Conservation (phyloP, 306 rosid genomes). For the Chamaecrista fasciculata region DNA sequence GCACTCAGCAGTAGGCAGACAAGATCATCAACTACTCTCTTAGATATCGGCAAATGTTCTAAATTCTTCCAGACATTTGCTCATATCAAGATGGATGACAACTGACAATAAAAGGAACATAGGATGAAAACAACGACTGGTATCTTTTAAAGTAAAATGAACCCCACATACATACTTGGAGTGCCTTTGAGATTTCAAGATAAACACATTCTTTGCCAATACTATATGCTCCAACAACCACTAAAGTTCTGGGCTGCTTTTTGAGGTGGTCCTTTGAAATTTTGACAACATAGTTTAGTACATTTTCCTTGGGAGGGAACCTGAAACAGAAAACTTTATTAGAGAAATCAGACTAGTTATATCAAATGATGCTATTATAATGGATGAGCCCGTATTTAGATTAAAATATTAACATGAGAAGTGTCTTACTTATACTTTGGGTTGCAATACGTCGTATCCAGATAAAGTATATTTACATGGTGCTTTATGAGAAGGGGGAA, state of each 20-base stretch:
- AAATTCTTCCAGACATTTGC: background rate
- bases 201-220: constrained; percentile 65
- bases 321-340: constrained; percentile 37
- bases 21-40: background rate
- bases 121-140: background rate
- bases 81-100: constrained; percentile 13
- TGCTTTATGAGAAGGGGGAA: constrained; percentile 36
- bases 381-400: background rate
- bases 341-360: constrained; percentile 17
- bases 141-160: background rate
- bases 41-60: background rate
- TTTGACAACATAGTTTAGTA: constrained; percentile 49
- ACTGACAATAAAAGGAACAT: constrained; percentile 4
- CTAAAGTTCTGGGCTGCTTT: constrained; percentile 44
- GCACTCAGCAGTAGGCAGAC: background rate
- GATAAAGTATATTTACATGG: constrained; percentile 49
- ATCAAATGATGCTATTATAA: background rate
- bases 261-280: constrained; percentile 48
- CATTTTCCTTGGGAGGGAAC: constrained; percentile 52
- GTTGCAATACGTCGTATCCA: constrained; percentile 61
- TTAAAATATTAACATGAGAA: background rate
- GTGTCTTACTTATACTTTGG: constrained; percentile 49
- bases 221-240: constrained; percentile 60
- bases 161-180: constrained; percentile 34
- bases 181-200: constrained; percentile 47